Evolutionary conservation across 306 rosid species (phyloP), one percentile per base, ranked within the genome.

Genomic region (Mucuna pruriens): DNA sequence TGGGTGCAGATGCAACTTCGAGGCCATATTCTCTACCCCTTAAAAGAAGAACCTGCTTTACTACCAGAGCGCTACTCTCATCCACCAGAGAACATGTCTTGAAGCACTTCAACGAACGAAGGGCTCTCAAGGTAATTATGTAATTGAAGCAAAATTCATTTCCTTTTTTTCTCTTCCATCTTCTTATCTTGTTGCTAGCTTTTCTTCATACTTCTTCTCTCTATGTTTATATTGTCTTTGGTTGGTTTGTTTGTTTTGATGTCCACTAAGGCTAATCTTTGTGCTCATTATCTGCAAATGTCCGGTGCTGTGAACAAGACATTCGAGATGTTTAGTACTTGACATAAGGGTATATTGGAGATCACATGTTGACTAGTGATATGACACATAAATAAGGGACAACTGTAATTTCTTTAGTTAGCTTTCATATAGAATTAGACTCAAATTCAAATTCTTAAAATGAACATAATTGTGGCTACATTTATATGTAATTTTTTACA

Each of bases 61-160:
- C 86, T 29, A 78, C 92, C 54, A 87, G 11, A 71, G 94, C 98
- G 26, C 78, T 85, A 61, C 85, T 89, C 0, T 91, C 95, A 57
- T 84, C 91, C 7, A 29, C 91, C 20, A 91, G 90, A 79, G 88
- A 91, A 71, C 42, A 78, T 45, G 92, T 92, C 62, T 75, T 95
- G 80, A 90, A 88, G 78, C 93, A 87, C 20, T 92, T 95, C 75
- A 90, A 85, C 10, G 85, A 95, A 38, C 82, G 88, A 65, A 87
- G 78, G 71, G 95, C 99, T 70, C 95, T 95, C 84, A 95, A 95
- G 95, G 99, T 95, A 73, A 71, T n/a, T n/a, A n/a, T n/a, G 23
- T 19, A 2, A 10, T 22, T 88, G 44, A 71, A 68, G 19, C 31
- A 34, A 78, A 57, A 38, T 38, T 55, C 79, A 38, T 31, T 63